phyloP scores from a whole-genome alignment of 2,329 filamentous ascomycete species.

The Ramularia collo-cygni region DNA sequence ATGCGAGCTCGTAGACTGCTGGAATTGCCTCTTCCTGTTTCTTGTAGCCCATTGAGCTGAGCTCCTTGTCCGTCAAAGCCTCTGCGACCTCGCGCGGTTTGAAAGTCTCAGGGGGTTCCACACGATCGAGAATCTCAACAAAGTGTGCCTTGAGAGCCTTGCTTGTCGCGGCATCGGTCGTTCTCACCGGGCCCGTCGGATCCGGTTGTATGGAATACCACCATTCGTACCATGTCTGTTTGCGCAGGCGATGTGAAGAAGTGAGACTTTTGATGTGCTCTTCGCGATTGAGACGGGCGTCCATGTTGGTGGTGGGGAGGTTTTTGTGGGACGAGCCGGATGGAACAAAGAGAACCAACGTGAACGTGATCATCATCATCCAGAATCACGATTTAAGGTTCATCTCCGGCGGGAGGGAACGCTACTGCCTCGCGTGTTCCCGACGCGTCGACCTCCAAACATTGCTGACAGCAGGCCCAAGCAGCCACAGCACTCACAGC shows the following conservation, averaged over 20 bases:
- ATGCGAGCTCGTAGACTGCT: slow-evolving; percentile 38
- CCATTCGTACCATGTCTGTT: slow-evolving; percentile 21
- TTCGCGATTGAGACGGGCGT: slow-evolving; percentile 19
- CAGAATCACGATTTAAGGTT: no score
- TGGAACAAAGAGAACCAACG: no score
- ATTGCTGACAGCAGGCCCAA: no score
- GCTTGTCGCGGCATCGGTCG: slow-evolving; percentile 23
- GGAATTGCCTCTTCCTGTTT: slow-evolving; percentile 43
- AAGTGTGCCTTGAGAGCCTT: slow-evolving; percentile 22
- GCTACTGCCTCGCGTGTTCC: no score
- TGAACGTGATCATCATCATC: no score
- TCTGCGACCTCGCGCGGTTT: slow-evolving; percentile 46
- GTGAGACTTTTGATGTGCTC: slow-evolving; percentile 12
- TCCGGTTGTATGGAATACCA: slow-evolving; percentile 2
- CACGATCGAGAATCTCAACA: slow-evolving; percentile 24
- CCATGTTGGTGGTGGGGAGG: slow-evolving; percentile 10
- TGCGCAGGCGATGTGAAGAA: slow-evolving; percentile 14
- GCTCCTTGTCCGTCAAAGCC: slow-evolving; percentile 35
- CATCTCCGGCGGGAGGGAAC: no score
- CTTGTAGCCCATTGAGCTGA: slow-evolving; percentile 30
- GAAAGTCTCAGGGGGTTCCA: slow-evolving; percentile 41
- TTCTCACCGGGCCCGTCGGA: slow-evolving; percentile 10
- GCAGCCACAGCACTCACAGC: no score
- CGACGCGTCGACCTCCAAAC: no score
- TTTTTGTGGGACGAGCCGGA: no score